Evolutionary conservation across 2,329 filamentous ascomycete species (phyloP).

Genomic region (Neofusicoccum sp.): DNA sequence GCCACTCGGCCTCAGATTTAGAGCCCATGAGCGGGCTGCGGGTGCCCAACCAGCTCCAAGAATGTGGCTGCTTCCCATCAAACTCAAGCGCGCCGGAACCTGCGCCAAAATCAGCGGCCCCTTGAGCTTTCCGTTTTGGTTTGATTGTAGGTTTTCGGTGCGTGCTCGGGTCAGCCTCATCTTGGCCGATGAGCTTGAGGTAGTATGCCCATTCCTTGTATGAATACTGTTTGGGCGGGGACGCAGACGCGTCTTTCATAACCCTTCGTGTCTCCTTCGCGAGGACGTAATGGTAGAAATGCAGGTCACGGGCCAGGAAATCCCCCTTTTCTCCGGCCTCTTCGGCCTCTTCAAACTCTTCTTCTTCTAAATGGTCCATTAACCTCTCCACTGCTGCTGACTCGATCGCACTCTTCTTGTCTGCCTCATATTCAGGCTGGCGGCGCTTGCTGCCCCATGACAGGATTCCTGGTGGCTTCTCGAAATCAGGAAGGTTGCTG

Average conservation of each 20-base stretch:
- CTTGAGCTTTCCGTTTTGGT: conserved; percentile 17
- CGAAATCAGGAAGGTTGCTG: not conserved
- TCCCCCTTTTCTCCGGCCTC: conserved; percentile 44
- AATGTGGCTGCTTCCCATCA: conserved; percentile 47
- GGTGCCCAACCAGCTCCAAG: conserved; percentile 74
- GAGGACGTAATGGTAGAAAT: conserved; percentile 52
- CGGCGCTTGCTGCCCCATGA: not conserved
- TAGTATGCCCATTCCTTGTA: conserved; percentile 43
- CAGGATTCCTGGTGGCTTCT: conserved; percentile 1
- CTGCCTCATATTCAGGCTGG: conserved; percentile 19
- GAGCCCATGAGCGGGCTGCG: conserved; percentile 68
- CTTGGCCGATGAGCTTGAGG: conserved; percentile 36
- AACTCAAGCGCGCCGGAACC: conserved; percentile 22
- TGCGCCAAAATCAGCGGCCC: not conserved
- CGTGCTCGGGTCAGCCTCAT: conserved; percentile 38
- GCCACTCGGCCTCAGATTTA: conserved; percentile 70
- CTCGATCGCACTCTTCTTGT: conserved; percentile 14
- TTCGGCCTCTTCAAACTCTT: conserved; percentile 43
- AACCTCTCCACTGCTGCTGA: not conserved
- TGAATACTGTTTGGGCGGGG: conserved; percentile 39
- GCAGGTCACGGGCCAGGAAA: conserved; percentile 45
- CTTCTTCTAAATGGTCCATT: conserved; percentile 18
- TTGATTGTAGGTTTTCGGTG: conserved; percentile 34
- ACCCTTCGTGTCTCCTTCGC: conserved; percentile 45
- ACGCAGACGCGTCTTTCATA: conserved; percentile 41